phyloP scores from a whole-genome alignment of 306 rosid genomes.

The Cucumis hystrix region DNA sequence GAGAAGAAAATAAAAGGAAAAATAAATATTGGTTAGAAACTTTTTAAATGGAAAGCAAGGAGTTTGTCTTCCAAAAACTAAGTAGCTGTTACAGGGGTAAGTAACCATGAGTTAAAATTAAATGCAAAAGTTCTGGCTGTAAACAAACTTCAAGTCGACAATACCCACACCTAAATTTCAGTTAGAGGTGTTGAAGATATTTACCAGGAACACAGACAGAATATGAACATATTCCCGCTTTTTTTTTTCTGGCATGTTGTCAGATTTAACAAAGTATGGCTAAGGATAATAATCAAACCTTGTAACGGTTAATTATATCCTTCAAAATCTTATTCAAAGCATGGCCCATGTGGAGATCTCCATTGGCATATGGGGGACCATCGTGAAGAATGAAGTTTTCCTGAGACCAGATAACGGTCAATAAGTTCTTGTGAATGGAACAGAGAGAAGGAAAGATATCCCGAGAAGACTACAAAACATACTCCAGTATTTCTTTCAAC shows the following conservation, averaged over 20 bases:
- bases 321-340: slow-evolving; percentile 91
- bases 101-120: neutral
- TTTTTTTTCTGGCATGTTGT: neutral
- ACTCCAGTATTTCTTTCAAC: slow-evolving; percentile 72
- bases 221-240: neutral
- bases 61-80: neutral
- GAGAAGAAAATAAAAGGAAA: slow-evolving; percentile 13
- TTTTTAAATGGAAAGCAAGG: neutral
- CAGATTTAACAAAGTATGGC: neutral
- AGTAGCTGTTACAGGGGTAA: neutral
- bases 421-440: slow-evolving; percentile 11
- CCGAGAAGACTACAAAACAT: slow-evolving; percentile 13
- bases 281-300: slow-evolving; percentile 34
- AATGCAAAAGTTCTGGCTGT: neutral
- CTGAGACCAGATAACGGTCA: slow-evolving; percentile 28
- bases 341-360: slow-evolving; percentile 97
- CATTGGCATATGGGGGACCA: slow-evolving; percentile 98
- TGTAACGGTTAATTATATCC: slow-evolving; percentile 91
- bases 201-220: neutral
- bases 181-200: neutral
- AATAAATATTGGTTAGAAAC: neutral
- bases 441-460: slow-evolving; percentile 2
- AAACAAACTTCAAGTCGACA: neutral
- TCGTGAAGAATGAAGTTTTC: slow-evolving; percentile 83
- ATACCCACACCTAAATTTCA: neutral